Conservation (phyloP, 2,329 filamentous ascomycete species). For the Dactylella cylindrospora region DNA sequence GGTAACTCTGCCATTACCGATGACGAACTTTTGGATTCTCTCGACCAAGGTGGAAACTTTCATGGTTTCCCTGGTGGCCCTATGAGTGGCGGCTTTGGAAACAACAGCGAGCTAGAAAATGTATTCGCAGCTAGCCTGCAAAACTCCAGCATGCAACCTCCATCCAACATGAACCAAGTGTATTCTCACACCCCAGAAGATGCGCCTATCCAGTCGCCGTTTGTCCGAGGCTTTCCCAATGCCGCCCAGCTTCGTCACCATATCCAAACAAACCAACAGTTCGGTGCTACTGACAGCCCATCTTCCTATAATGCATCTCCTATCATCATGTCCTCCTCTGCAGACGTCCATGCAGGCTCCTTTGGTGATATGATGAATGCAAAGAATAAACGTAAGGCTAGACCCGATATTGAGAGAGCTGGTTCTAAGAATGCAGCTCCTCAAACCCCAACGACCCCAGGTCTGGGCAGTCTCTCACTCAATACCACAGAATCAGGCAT, state of each 20-base stretch:
- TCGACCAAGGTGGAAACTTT: conserved; percentile 37
- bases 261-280: conserved; percentile 28
- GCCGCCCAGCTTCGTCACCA: conserved; percentile 33
- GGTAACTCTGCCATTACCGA: conserved; percentile 76
- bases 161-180: conserved; percentile 53
- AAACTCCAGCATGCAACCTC: conserved; percentile 17
- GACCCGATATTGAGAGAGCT: conserved; percentile 42
- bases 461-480: conserved; percentile 71
- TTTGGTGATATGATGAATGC: conserved; percentile 43
- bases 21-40: conserved; percentile 61
- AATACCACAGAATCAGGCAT: conserved; percentile 72
- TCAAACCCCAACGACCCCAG: conserved; percentile 82
- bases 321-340: conserved; percentile 51
- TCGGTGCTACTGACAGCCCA: conserved; percentile 58
- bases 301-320: conserved; percentile 53
- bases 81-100: conserved; percentile 33
- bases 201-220: conserved; percentile 88
- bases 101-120: conserved; percentile 30
- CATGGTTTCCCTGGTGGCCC: conserved; percentile 41
- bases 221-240: conserved; percentile 58
- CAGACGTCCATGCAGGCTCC: conserved; percentile 37
- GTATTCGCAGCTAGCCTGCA: conserved; percentile 9
- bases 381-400: conserved; percentile 47
- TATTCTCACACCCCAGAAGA: conserved; percentile 92
- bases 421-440: conserved; percentile 56